Evolutionary conservation across 2,329 filamentous ascomycete genomes (phyloP), one percentile per base, ranked within the genome.

Genomic region (Westerdykella aurantiaca): DNA sequence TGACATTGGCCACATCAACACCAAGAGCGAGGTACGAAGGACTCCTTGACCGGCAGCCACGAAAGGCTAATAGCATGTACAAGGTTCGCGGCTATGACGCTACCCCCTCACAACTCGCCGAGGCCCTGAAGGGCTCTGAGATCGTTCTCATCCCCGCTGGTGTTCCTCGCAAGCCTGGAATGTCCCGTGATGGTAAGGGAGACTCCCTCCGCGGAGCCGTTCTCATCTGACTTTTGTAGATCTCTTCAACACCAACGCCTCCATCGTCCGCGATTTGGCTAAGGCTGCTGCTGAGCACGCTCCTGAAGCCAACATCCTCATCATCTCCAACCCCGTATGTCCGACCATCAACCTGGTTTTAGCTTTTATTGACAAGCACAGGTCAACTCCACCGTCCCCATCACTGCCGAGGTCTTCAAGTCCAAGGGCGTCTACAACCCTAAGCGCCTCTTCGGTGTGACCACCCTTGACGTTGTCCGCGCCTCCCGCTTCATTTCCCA

Each of bases 221-320:
- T 25, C 43, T 42, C 34, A 29, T 35, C 47, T 61, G 37, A 60
- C 43, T 5, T 37, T 10, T n/a, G 18, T 46, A 82, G 91, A 98
- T 72, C 85, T 98, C 55, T 98, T 98, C 89, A 97, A 97, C 84
- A 98, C 91, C 81, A 98, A 98, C 75, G 93, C 93, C 73, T 95
- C 88, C 70, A 98, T 98, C 72, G 93, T 98, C 71, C 90, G 91
- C 68, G 93, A 97, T 75, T 83, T 98, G 57, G 90, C 91, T 76
- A 95, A 95, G 82, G 90, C 89, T 64, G 83, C 82, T 67, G 93
- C 93, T 66, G 83, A 95, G 66, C 81, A 87, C 60, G 81, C 85
- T 68, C 93, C 93, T 64, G 80, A 96, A 55, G 93, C 93, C 73
- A 95, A 95, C 77, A 80, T 97, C 72, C 83, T 97, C 69, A 82